A percentile compares a stretch with the other conserved stretches of the same genome.
These are phyloP conservation scores for Scleroderma citrinum DNA, from an alignment of 768 basidiomycete species.

Conservation along the genomic window DNA sequence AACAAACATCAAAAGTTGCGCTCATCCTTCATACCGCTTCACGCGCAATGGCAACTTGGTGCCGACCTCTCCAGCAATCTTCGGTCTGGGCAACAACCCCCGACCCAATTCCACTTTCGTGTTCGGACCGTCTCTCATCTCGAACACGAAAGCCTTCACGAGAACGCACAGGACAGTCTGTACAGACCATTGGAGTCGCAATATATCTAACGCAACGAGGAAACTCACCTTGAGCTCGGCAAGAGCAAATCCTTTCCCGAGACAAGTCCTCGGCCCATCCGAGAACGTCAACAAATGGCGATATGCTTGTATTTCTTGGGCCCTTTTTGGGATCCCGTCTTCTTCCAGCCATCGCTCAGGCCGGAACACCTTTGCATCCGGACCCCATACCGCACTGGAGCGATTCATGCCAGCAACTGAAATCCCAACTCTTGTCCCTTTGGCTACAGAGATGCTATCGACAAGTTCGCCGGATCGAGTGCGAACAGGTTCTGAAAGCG, in stretches of 20 bases:
- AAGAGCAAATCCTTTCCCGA: conserved; percentile 45
- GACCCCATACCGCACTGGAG: conserved; percentile 55
- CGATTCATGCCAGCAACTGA: conserved; percentile 45
- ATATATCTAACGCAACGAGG: conserved; percentile 6
- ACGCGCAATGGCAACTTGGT: conserved; percentile 20
- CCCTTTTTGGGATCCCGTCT: conserved; percentile 19
- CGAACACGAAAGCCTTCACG: conserved; percentile 34
- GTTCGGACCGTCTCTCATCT: conserved; percentile 31
- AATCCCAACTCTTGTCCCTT: conserved; percentile 40
- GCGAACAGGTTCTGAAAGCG: conserved; percentile 42
- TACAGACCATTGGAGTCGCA: background rate
- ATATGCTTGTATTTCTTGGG: conserved; percentile 43
- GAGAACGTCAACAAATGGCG: conserved; percentile 47
- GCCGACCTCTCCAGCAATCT: conserved; percentile 16
- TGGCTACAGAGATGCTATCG: conserved; percentile 39
- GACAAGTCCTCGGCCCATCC: conserved; percentile 46
- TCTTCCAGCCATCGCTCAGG: conserved; percentile 59
- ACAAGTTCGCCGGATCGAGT: conserved; percentile 36
- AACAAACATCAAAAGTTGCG: background rate
- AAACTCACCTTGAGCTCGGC: conserved; percentile 25
- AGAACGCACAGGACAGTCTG: conserved; percentile 41
- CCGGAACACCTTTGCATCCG: conserved; percentile 49
- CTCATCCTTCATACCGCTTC: conserved; percentile 1
- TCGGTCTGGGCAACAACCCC: conserved; percentile 7
- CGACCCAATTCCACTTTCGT: conserved; percentile 5